These are phyloP conservation scores for Fusarium haematococcum DNA, from an alignment of 2,329 filamentous ascomycete genomes.

Conservation along the genomic window DNA sequence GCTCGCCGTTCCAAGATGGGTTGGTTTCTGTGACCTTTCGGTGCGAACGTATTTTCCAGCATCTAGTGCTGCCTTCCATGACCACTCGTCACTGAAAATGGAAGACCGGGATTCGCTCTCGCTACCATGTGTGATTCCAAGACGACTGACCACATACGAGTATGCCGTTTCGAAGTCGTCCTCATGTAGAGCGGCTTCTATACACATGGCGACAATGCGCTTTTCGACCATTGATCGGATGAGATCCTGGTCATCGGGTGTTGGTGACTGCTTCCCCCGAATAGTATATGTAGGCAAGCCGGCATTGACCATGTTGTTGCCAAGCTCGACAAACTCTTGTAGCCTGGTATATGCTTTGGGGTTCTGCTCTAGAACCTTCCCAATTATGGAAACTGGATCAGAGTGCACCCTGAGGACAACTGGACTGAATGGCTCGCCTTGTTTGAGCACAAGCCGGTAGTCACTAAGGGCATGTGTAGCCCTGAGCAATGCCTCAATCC, in stretches of 20 bases:
- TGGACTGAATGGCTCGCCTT: conserved; percentile 83
- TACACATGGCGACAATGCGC: conserved; percentile 82
- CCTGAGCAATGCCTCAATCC: conserved; percentile 73
- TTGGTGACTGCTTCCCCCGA: conserved; percentile 5
- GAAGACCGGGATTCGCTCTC: not conserved
- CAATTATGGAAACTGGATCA: conserved; percentile 80
- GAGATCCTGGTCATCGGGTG: conserved; percentile 41
- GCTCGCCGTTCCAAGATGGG: conserved; percentile 70
- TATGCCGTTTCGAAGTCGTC: conserved; percentile 90
- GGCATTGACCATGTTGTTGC: conserved; percentile 72
- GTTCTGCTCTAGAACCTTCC: conserved; percentile 82
- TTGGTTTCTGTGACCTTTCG: conserved; percentile 64
- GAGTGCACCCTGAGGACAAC: conserved; percentile 81
- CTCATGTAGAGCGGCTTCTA: conserved; percentile 80
- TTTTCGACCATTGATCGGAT: conserved; percentile 64
- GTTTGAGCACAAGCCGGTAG: conserved; percentile 82
- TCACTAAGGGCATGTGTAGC: conserved; percentile 81
- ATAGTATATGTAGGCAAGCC: conserved; percentile 54
- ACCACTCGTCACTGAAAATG: conserved; percentile 69
- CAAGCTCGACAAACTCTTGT: conserved; percentile 78
- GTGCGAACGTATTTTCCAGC: conserved; percentile 80
- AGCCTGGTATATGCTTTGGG: conserved; percentile 78
- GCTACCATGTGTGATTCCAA: conserved; percentile 54
- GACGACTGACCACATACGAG: conserved; percentile 80
- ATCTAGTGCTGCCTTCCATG: conserved; percentile 82